These are phyloP conservation scores for Globisporangium orthogonon DNA, from an alignment of 352 stramenopile genomes.

Conservation along the genomic window DNA sequence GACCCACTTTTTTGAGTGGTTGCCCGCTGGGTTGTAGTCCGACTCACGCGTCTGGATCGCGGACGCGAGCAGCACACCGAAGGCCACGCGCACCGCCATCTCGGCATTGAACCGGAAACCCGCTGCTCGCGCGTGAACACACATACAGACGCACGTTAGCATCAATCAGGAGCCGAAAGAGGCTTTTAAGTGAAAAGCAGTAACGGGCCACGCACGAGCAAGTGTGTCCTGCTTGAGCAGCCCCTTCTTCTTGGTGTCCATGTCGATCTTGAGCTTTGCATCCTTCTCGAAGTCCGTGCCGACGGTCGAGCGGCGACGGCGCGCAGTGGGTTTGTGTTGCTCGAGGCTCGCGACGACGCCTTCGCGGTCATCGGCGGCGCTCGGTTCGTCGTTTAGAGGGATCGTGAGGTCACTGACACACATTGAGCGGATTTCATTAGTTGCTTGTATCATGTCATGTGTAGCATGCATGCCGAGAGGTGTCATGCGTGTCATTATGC, in stretches of 20 bases:
- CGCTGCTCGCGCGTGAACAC: conserved; percentile 7
- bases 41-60: conserved; percentile 44
- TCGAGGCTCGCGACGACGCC: conserved; percentile 9
- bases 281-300: conserved; percentile 27
- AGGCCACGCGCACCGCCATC: conserved; percentile 46
- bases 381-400: conserved; percentile 24
- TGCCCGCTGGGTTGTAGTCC: conserved; percentile 19
- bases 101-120: conserved; percentile 29
- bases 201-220: conserved; percentile 14
- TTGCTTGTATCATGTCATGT: no score
- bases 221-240: conserved; percentile 16
- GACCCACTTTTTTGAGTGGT: conserved; percentile 40
- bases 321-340: conserved; percentile 5
- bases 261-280: conserved; percentile 20
- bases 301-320: conserved; percentile 16
- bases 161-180: neutral
- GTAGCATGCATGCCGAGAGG: neutral
- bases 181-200: neutral
- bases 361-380: conserved; percentile 22
- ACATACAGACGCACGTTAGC: neutral
- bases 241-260: conserved; percentile 18
- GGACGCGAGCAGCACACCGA: conserved; percentile 51
- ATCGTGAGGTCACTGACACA: conserved; percentile 21
- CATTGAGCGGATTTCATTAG: no score
- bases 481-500: neutral